A percentile compares a stretch with the other conserved stretches of the same genome.
phyloP scores from a whole-genome alignment of 2,329 filamentous ascomycete species.

The Mariannaea elegans region DNA sequence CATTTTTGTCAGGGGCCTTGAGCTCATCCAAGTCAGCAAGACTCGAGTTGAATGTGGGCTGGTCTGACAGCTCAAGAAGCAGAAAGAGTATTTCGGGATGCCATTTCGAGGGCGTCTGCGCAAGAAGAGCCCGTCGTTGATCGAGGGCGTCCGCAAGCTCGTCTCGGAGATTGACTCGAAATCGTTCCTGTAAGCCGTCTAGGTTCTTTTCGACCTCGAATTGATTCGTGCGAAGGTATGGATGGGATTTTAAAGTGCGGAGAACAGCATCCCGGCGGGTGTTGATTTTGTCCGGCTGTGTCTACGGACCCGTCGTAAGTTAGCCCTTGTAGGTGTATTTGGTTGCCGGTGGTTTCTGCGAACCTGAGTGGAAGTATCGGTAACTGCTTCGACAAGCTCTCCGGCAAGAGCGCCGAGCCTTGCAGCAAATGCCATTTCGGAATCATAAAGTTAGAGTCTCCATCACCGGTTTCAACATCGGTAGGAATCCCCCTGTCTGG shows the following conservation, averaged over 20 bases:
- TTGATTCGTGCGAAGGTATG: conserved; percentile 74
- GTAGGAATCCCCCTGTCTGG: not conserved
- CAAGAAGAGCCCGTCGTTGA: conserved; percentile 66
- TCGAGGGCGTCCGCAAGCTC: conserved; percentile 77
- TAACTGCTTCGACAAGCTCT: conserved; percentile 73
- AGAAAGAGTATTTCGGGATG: conserved; percentile 83
- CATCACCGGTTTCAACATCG: not conserved
- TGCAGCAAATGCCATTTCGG: conserved; percentile 74
- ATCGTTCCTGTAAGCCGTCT: conserved; percentile 84
- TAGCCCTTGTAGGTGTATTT: conserved; percentile 4
- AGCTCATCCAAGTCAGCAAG: conserved; percentile 70
- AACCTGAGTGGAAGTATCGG: conserved; percentile 64
- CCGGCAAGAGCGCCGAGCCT: conserved; percentile 72
- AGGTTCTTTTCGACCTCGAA: conserved; percentile 75
- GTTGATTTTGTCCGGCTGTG: conserved; percentile 50
- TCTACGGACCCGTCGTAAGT: conserved; percentile 31
- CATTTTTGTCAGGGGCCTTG: conserved; percentile 51
- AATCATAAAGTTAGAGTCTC: conserved; percentile 25
- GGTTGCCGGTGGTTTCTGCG: conserved; percentile 22
- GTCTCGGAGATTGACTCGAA: conserved; percentile 81
- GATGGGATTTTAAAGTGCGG: conserved; percentile 62
- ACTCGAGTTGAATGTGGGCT: conserved; percentile 75
- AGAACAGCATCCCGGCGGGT: conserved; percentile 59
- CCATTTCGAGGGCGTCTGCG: conserved; percentile 65
- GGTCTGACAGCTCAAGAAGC: conserved; percentile 82